Evolutionary conservation across 2,329 filamentous ascomycete species (phyloP).

Genomic region (Cylindrodendrum hubeiense): DNA sequence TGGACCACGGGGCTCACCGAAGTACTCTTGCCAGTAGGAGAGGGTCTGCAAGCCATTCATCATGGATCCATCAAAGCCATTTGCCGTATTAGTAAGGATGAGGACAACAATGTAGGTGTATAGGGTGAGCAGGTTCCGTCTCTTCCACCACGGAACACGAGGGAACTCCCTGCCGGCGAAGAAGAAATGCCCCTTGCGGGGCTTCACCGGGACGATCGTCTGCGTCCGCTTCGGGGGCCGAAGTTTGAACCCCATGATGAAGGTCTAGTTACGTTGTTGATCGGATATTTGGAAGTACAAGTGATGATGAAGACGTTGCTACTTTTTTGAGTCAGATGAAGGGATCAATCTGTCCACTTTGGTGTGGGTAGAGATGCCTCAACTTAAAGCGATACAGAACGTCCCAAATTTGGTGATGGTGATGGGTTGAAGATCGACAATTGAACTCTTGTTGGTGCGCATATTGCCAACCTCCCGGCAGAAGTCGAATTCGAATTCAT

Average conservation of each 20-base stretch:
- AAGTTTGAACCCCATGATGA: slow-evolving; percentile 14
- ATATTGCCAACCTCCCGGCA: background rate
- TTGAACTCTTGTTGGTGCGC: background rate
- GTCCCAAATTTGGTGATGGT: background rate
- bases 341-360: background rate
- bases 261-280: background rate
- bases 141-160: slow-evolving; percentile 12
- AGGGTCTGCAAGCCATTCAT: slow-evolving; percentile 11
- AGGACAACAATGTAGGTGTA: slow-evolving; percentile 14
- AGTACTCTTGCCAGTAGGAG: slow-evolving; percentile 18
- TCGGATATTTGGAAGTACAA: background rate
- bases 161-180: slow-evolving; percentile 11
- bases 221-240: slow-evolving; percentile 1
- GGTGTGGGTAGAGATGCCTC: background rate
- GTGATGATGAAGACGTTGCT: background rate
- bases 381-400: background rate
- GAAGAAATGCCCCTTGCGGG: slow-evolving; percentile 14
- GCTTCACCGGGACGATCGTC: slow-evolving; percentile 13
- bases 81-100: slow-evolving; percentile 14
- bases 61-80: slow-evolving; percentile 13
- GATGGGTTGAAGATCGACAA: background rate
- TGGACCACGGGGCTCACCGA: slow-evolving; percentile 3
- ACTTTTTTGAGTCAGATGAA: background rate
- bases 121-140: slow-evolving; percentile 11
- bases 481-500: background rate